Evolutionary conservation across 2,329 filamentous ascomycete genomes (phyloP).

Genomic region (Neonectria coccinea): DNA sequence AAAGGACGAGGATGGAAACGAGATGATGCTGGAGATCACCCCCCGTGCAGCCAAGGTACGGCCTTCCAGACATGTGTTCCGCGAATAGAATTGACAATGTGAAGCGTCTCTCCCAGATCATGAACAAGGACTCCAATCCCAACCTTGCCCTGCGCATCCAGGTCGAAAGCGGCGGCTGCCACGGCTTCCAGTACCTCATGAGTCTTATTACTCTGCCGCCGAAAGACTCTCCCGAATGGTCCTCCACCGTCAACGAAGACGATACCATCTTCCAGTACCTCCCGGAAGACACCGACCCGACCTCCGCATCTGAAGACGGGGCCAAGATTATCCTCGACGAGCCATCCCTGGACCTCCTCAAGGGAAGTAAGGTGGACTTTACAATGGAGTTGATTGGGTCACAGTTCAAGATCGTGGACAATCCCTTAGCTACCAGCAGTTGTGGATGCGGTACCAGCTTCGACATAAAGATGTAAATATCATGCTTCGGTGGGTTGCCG

Average conservation of each 20-base stretch:
- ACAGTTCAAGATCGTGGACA: constrained; percentile 97
- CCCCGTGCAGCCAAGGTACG: constrained; percentile 81
- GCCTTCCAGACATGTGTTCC: rapidly evolving
- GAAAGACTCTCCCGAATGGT: constrained; percentile 49
- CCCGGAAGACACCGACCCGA: constrained; percentile 56
- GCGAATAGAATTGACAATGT: constrained; percentile 27
- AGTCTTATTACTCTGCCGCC: constrained; percentile 75
- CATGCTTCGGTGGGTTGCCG: background rate
- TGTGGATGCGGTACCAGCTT: constrained; percentile 99
- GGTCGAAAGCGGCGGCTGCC: constrained; percentile 93
- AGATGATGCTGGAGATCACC: constrained; percentile 86
- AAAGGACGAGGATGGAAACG: constrained; percentile 84
- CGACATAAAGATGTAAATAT: constrained; percentile 78
- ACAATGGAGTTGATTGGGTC: constrained; percentile 90
- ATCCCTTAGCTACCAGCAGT: constrained; percentile 90
- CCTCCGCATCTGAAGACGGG: constrained; percentile 46
- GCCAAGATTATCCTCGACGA: constrained; percentile 92
- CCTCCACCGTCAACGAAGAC: constrained; percentile 70
- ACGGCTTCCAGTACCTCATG: constrained; percentile 98
- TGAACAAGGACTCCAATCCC: constrained; percentile 77
- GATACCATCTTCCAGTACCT: constrained; percentile 88
- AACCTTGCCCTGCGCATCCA: constrained; percentile 89
- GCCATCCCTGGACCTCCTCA: constrained; percentile 86
- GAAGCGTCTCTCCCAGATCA: constrained; percentile 81
- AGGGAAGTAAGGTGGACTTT: constrained; percentile 95